These are phyloP conservation scores for Fusarium scirpi DNA, from an alignment of 2,329 filamentous ascomycete species.

Conservation along the genomic window DNA sequence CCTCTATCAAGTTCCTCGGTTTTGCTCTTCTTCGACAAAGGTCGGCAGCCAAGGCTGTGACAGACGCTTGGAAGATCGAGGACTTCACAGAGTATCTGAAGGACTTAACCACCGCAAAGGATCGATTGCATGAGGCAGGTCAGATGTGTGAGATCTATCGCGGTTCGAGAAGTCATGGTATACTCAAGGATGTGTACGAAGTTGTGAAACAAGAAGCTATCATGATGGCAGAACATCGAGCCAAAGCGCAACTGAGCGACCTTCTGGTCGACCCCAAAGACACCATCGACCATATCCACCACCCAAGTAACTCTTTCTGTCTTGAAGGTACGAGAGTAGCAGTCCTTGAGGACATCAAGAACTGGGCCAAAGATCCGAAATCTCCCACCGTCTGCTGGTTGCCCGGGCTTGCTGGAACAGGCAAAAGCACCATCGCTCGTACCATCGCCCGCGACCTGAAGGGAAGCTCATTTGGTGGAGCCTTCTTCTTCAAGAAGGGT, in stretches of 20 bases:
- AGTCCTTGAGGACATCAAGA: neutral
- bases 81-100: neutral
- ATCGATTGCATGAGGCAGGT: neutral
- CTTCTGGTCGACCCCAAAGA: neutral
- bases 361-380: neutral
- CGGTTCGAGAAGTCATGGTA: accelerated
- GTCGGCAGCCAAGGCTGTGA: neutral
- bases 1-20: neutral
- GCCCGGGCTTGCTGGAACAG: neutral
- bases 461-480: neutral
- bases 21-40: neutral
- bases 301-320: neutral
- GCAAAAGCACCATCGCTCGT: conserved; percentile 2
- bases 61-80: neutral
- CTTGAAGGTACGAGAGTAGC: neutral
- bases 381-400: conserved; percentile 7
- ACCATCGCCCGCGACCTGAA: neutral
- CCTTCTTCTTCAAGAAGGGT: conserved; percentile 7
- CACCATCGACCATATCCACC: neutral
- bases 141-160: neutral
- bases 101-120: neutral
- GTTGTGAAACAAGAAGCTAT: neutral
- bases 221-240: neutral
- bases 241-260: neutral
- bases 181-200: neutral